Evolutionary conservation across 1,284 basidiomycete species (phyloP), one percentile per base, ranked within the genome.

Genomic region (Ganoderma sp.): DNA sequence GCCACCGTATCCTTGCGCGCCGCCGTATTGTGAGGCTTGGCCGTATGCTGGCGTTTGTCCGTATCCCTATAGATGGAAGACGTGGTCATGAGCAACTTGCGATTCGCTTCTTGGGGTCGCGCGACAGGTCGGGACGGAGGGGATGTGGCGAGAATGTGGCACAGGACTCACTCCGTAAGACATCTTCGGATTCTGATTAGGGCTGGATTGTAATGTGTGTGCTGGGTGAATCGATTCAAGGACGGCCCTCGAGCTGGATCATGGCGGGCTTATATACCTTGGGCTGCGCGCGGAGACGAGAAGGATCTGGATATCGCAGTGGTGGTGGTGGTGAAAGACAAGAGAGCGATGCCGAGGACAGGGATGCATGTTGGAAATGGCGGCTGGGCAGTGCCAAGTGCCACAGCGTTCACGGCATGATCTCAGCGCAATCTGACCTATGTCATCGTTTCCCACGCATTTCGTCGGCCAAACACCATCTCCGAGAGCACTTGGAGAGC

Each of bases 1-100:
- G 41, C 76, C 69, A n/a, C 79, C 79, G 66, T 80, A 79, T 64
- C 63, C 67, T 1, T 43, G 52, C 3, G 79, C 77, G n/a, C 78
- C 78, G 67, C 72, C 75, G 39, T 72, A 50, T 50, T n/a, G 19
- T 22, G 45, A 10, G 1, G 45, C 22, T 50, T 50, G 43, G 25
- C 79, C 78, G 67, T 80, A 79, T 64, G 57, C 66, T 3, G 52
- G 50, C 2, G 78, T 77, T 22, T 78, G 78, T 66, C 72, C 75
- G 39, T 72, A 72, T 61, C 75, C 60, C 65, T 64, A 34, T 37
- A 28, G 39, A 17, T 5, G 6, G 3, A n/a, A 41, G 1, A 37
- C 34, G 12, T 6, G 15, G 12, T 22, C 5, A 42, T 60, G 22
- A 60, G 58, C 58, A 41, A 42, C 41, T n/a, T 14, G 22, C 50